Evolutionary conservation across 352 stramenopile species (phyloP), one percentile per base, ranked within the genome.

Genomic region (Blastocystis sp.): DNA sequence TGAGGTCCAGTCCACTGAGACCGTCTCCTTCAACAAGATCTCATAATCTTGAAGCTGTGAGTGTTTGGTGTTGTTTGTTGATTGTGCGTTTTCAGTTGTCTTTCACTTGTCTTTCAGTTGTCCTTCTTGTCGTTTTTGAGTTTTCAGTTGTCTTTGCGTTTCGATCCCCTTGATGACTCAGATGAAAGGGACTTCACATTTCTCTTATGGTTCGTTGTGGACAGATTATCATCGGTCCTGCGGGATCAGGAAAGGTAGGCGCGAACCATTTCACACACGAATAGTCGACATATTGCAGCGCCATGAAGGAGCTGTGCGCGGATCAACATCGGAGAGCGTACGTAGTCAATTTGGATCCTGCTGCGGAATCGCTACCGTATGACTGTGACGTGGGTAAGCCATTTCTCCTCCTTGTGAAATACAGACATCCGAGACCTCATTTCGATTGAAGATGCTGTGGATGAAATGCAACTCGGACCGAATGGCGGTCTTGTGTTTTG

Each of bases 401-500:
- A 29, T 61, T 63, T 21, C 13, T 62, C 29, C 6, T 6, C 9
- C 6, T 6, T 16, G 29, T 33, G 33, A 67, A 62, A 26, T 39
- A 55, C 45, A 88, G 94, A 96, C 93, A 90, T 97, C 92, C 93
- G 96, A 92, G 94, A 98, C 85, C 91, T 98, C 41, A 97, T 98
- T 62, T 97, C 95, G 62, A 92, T 98, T 12, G 94, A 98, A 88
- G 95, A 97, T 62, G 97, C 98, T 50, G 98, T 99, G 96, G 94
- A 98, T 88, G 94, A 98, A 88, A 93, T 98, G 10, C 94, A 95
- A 90, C 95, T 99, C 70, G 97, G 97, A 29, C 97, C 97, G 0
- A 99, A 99, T 91, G 97, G 97, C 19, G 96, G 95, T 0, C 93
- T 99, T 19, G 93, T 99, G 19, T 99, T 98, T 92, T 99, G 97